Evolutionary conservation across 805 yeast species (phyloP), one percentile per base, ranked within the genome.

Genomic region (Yarrowia sp.): DNA sequence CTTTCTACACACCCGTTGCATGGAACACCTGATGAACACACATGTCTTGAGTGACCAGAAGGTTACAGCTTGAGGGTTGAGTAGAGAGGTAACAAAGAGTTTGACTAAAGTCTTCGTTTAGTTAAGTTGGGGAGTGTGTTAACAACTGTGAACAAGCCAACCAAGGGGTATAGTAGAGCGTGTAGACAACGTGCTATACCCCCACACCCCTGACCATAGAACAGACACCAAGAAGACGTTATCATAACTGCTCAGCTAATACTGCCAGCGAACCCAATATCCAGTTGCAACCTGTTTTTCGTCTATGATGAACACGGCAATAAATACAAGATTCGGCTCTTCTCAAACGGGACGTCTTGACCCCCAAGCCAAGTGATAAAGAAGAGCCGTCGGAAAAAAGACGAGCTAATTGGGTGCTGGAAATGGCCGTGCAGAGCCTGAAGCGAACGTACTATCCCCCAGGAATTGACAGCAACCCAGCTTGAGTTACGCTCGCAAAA

Each of bases 1-100:
- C 56, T n/a, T 33, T 47, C 8, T n/a, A 15, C 38, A 30, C 24
- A 34, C n/a, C 55, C 55, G 55, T 50, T 50, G 55, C 55, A 50
- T 34, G 40, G 40, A 34, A 50, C 39, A 50, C 40, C 55, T n/a
- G 55, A 50, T 34, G 55, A 14, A 10, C 42, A 36, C 42, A 52
- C 14, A 24, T 24, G 20, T 49, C 19, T n/a, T n/a, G 44, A 40
- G 44, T 9, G 44, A 3, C 13, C 13, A 30, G 33, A 44, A 44
- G 49, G 33, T 44, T 40, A 40, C 44, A 40, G 44, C 6, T 4
- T 24, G 3, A 24, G 30, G 30, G n/a, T n/a, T 15, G 44, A 9
- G 43, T 14, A 13, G 8, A 39, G 17, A 39, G 4, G 43, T 39
- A 36, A 36, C 10, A 14, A 39, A 15, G 15, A 40, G 19, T 1